Percentiles rank a stretch among this genome's conserved stretches.
Evolutionary conservation across 805 yeast species (phyloP).

Genomic region (Candida endomychidarum): DNA sequence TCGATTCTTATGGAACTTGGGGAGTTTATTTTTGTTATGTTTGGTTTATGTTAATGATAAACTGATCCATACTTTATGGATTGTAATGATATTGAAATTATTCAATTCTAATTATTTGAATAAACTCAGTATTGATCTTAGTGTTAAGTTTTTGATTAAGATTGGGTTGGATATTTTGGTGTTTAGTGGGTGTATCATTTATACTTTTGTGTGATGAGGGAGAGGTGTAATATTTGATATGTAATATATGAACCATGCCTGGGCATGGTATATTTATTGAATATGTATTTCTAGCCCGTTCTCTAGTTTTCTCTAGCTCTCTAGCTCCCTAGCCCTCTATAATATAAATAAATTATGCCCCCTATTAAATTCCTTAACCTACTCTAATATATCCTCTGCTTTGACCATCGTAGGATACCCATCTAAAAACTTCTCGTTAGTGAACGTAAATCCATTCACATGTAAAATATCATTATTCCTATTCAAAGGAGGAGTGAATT

Average conservation of each 20-base stretch:
- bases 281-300: too few relatives aligned
- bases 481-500: conserved; percentile 31
- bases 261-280: too few relatives aligned
- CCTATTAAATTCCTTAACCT: too few relatives aligned
- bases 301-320: too few relatives aligned
- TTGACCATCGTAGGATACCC: conserved; percentile 4
- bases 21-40: conserved; percentile 15
- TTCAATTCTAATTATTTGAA: conserved; percentile 24
- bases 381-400: background rate
- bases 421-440: conserved; percentile 36
- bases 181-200: conserved; percentile 12
- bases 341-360: too few relatives aligned
- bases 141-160: conserved; percentile 8
- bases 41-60: conserved; percentile 10
- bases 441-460: conserved; percentile 42
- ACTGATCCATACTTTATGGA: background rate
- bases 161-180: conserved; percentile 8
- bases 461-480: conserved; percentile 34
- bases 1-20: conserved; percentile 20
- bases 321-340: too few relatives aligned
- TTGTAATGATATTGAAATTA: conserved; percentile 16
- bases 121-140: conserved; percentile 4
- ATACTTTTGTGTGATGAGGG: background rate
- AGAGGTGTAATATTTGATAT: too few relatives aligned
- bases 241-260: too few relatives aligned